Evolutionary conservation across 2,329 filamentous ascomycete genomes (phyloP).

Genomic region (Aspergillus nomiae): DNA sequence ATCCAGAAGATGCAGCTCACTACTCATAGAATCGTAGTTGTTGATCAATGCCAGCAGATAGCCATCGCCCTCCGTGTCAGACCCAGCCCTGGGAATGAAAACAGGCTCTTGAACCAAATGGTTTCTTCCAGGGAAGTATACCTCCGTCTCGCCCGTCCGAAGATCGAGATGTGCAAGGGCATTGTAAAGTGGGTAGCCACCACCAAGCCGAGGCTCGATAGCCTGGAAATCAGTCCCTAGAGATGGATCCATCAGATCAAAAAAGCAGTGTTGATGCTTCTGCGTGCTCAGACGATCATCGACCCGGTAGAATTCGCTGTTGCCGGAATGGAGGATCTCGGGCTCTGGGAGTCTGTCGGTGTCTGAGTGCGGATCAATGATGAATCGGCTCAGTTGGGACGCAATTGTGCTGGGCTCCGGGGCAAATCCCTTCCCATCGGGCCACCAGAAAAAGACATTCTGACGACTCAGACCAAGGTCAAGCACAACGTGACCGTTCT

Average conservation of each 20-base stretch:
- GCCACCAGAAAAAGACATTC: conserved; percentile 50
- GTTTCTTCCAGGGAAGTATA: conserved; percentile 50
- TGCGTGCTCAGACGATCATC: conserved; percentile 49
- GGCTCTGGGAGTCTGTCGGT: conserved; percentile 17
- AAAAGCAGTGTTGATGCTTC: conserved; percentile 43
- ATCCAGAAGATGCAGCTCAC: conserved; percentile 26
- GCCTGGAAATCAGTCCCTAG: conserved; percentile 29
- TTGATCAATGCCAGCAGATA: conserved; percentile 26
- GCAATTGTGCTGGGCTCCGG: conserved; percentile 31
- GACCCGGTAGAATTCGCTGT: conserved; percentile 55
- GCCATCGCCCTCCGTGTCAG: conserved; percentile 23
- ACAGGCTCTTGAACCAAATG: conserved; percentile 30
- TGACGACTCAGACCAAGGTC: conserved; percentile 41
- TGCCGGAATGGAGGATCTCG: conserved; percentile 29
- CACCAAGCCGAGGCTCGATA: conserved; percentile 32
- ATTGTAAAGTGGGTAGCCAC: conserved; percentile 46
- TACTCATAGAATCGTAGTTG: conserved; percentile 24
- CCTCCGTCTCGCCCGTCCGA: conserved; percentile 38
- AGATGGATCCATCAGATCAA: conserved; percentile 47
- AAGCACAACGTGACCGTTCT: conserved; percentile 24
- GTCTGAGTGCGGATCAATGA: conserved; percentile 24
- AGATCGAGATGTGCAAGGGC: conserved; percentile 49
- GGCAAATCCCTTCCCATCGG: conserved; percentile 38
- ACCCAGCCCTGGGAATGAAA: conserved; percentile 22
- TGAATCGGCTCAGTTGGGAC: conserved; percentile 28